Evolutionary conservation across 306 rosid genomes (phyloP).

Genomic region (Quercus agrifolia): DNA sequence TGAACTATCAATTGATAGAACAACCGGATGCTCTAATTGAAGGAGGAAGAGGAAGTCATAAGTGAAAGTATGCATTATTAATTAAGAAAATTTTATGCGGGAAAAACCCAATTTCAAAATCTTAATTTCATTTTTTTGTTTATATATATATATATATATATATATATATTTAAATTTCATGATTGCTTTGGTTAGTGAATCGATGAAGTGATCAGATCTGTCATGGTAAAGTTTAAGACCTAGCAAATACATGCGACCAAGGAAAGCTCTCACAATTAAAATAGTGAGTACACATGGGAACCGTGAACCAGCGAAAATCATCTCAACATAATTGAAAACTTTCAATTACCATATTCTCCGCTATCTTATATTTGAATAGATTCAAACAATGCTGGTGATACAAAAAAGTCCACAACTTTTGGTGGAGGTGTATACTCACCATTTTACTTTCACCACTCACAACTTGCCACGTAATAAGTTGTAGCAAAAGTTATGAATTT

Average conservation of each 20-base stretch:
- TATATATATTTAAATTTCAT: not conserved
- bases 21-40: not conserved
- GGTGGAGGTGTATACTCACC: not conserved
- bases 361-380: not conserved
- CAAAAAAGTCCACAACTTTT: not conserved
- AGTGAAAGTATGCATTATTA: not conserved
- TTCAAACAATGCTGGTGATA: not conserved
- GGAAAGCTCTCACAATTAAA: not conserved
- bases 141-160: too few relatives aligned
- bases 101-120: not conserved
- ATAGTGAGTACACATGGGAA: not conserved
- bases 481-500: too few relatives aligned
- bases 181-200: not conserved
- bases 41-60: not conserved
- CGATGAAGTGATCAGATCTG: not conserved
- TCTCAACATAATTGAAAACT: not conserved
- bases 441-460: not conserved
- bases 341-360: not conserved
- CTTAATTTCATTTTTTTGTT: too few relatives aligned
- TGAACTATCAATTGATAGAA: not conserved
- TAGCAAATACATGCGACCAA: not conserved
- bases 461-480: rapidly evolving
- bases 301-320: not conserved
- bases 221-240: not conserved
- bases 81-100: not conserved